Evolutionary conservation across 179 eudicot genomes (phyloP), one percentile per base, ranked within the genome.

Genomic region (Camellia oleifera): DNA sequence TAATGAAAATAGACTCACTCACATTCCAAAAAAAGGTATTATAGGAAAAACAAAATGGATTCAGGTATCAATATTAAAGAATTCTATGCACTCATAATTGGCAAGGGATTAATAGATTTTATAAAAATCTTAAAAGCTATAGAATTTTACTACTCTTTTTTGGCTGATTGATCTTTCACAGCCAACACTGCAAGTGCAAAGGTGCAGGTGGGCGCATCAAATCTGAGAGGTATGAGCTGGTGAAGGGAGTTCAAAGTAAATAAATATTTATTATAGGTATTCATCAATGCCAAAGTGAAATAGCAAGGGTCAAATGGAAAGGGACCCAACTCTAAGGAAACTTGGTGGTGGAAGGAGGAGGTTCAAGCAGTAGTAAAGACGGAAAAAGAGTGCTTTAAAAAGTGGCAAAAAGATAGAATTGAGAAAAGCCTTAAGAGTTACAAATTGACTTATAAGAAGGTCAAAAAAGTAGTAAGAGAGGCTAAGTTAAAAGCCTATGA

Each of bases 101-200:
- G 74, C 58, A 52, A 18, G 18, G 56, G 2, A 18, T 53, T 18
- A 14, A 23, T 32, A 18, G 12, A 52, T 7, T n/a, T n/a, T 54
- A 18, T 72, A 18, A 52, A 66, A 14, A 64, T 26, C 46, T 26
- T 45, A 75, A 62, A 17, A 61, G n/a, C n/a, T 17, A 52, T 12
- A 66, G 5, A 18, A 66, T 52, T 7, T 53, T 7, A 18, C 40
- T 50, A 53, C 2, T 60, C n/a, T 50, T 64, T 5, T 23, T 48
- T 12, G 10, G 26, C 5, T 50, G 72, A 48, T 52, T 42, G 45
- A 65, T 48, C 48, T 45, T n/a, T 15, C 20, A 12, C 11, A 50
- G 46, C 70, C 53, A 32, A n/a, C 18, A 50, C 44, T 64, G 71
- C 61, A 76, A 42, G 48, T 64, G 71, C 61, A 76, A 42, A 63